These are phyloP conservation scores for Eugenia klotzschiana DNA, from an alignment of 441 rosid genomes.

Conservation along the genomic window DNA sequence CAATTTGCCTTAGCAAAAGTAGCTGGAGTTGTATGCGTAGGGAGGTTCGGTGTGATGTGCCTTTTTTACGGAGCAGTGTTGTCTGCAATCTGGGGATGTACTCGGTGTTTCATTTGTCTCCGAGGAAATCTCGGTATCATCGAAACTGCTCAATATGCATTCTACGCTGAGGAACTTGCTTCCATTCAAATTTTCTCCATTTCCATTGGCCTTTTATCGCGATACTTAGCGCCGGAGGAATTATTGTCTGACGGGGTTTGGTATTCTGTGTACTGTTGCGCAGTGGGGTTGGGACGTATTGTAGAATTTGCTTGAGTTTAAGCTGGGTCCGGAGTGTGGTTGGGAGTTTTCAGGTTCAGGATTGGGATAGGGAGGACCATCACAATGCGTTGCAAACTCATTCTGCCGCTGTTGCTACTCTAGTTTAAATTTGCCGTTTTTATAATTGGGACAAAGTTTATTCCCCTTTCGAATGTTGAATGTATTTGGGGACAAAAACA, in stretches of 20 bases:
- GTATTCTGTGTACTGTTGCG: not conserved
- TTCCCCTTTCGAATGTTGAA: not conserved
- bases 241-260: not conserved
- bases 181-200: not conserved
- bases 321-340: not conserved
- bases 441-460: not conserved
- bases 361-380: not conserved
- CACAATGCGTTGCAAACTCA: not conserved
- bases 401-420: not conserved
- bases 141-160: not conserved
- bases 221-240: not conserved
- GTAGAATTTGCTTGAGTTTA: not conserved
- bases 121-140: not conserved
- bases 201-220: not conserved
- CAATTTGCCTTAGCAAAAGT: not conserved
- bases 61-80: not conserved
- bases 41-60: not conserved
- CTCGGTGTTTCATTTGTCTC: not conserved
- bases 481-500: not conserved
- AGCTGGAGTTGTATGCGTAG: not conserved
- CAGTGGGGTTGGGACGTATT: not conserved
- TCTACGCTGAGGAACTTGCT: not conserved
- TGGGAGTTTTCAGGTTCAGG: not conserved
- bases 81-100: not conserved
- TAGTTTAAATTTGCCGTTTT: not conserved